A percentile compares a stretch with the other conserved stretches of the same genome.
Conservation (phyloP, 75 land plant genomes). For the Ceratopteris richardii region DNA sequence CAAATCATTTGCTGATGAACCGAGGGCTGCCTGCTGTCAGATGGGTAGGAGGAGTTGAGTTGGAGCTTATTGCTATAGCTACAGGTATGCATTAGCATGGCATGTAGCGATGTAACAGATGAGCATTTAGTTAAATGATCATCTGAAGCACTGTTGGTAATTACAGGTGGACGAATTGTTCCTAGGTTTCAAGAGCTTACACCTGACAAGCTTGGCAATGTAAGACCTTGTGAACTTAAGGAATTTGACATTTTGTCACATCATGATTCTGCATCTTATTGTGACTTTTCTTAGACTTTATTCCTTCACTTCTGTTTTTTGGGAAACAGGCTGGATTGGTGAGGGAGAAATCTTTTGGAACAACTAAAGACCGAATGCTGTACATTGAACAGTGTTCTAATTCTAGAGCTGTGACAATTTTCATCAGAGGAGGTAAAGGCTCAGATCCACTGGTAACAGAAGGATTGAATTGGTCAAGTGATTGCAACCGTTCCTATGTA, state of each 20-base stretch:
- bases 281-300: no score
- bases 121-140: no score
- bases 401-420: conserved; percentile 91
- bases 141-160: no score
- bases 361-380: conserved; percentile 94
- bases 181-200: conserved; percentile 96
- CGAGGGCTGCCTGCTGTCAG: conserved; percentile 89
- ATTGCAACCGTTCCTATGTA: no score
- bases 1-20: conserved; percentile 92
- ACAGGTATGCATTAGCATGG: conserved; percentile 54
- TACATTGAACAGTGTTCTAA: conserved; percentile 98
- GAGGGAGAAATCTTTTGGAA: conserved; percentile 93
- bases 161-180: conserved; percentile 91
- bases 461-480: no score
- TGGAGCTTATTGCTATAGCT: conserved; percentile 95
- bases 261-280: no score
- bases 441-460: no score
- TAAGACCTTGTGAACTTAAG: no score
- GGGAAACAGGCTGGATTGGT: conserved; percentile 97
- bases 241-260: no score
- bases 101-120: no score
- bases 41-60: conserved; percentile 99
- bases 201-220: conserved; percentile 90
- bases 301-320: conserved; percentile 1
- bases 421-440: conserved; percentile 92